These are phyloP conservation scores for Leptographium procerum DNA, from an alignment of 2,329 filamentous ascomycete species.

Conservation along the genomic window DNA sequence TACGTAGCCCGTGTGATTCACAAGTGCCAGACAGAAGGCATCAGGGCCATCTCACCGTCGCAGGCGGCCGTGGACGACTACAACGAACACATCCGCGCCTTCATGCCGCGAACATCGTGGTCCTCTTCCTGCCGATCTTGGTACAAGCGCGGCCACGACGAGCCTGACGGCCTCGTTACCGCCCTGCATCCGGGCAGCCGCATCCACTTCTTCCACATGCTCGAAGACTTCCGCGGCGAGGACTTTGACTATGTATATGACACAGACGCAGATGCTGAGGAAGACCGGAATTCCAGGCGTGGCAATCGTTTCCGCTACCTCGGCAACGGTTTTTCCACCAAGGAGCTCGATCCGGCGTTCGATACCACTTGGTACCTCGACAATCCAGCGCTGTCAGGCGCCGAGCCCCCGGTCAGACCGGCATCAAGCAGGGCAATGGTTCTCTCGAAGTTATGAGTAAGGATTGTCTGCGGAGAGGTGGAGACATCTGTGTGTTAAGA, in stretches of 20 bases:
- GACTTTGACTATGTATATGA: constrained; percentile 41
- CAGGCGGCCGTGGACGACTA: constrained; percentile 38
- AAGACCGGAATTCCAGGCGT: constrained; percentile 3
- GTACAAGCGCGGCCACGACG: constrained; percentile 34
- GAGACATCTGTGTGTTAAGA: background rate
- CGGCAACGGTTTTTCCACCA: constrained; percentile 40
- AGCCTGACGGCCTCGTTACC: constrained; percentile 32
- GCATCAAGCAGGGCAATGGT: background rate
- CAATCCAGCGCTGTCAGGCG: background rate
- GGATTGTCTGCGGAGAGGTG: background rate
- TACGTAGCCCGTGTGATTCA: constrained; percentile 37
- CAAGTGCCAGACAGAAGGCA: constrained; percentile 39
- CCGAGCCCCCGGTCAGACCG: background rate
- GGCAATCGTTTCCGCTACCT: constrained; percentile 38
- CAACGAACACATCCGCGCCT: constrained; percentile 33
- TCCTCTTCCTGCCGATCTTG: constrained; percentile 34
- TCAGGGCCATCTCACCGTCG: constrained; percentile 33
- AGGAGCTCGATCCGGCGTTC: constrained; percentile 26
- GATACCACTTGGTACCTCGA: constrained; percentile 34
- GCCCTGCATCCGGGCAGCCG: constrained; percentile 40
- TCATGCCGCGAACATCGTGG: constrained; percentile 44
- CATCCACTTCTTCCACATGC: constrained; percentile 41
- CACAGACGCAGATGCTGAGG: constrained; percentile 3
- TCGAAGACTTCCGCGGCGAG: constrained; percentile 37
- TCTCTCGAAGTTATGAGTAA: background rate